Evolutionary conservation across 352 stramenopile genomes (phyloP), one percentile per base, ranked within the genome.

Genomic region (Pythium myriotylum): DNA sequence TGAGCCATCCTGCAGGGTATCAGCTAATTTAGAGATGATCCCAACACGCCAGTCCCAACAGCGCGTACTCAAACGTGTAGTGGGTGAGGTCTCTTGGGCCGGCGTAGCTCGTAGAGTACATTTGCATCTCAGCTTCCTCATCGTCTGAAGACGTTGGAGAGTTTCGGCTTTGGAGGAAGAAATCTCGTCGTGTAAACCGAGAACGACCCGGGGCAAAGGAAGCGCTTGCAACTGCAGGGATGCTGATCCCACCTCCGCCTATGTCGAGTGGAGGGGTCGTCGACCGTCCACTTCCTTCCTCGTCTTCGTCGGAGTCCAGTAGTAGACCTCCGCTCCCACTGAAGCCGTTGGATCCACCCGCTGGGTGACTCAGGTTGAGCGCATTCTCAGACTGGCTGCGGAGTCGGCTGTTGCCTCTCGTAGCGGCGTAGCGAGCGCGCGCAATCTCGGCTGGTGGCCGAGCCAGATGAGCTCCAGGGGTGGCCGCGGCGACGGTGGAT

Each of bases 1-100:
- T 78, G 83, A 22, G 77, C 77, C 65, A 83, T 79, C 58, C 81
- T 91, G 43, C 33, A 55, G 42, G 10, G 26, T 7, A 4, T 41
- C 35, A n/a, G 26, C 19, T 9, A 12, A 14, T 26, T 54, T 24
- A 54, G 47, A 14, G 27, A 54, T 10, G n/a, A 52, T n/a, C n/a
- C 17, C 37, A 16, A 45, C 22, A 16, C 49, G 41, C 6, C 32
- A 23, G n/a, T 14, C 17, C 4, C 16, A n/a, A 14, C 8, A 14
- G 8, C 27, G 62, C 61, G 19, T 41, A 69, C 64, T 67, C 45
- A 27, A 72, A 72, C 8, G 57, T 72, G 41, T 56, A 72, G 47
- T 72, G 61, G 27, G 57, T 47, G 20, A 72, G 48, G 20, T 72
- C 58, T 12, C 58, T 52, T 14, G 64, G 64, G 1, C 64, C 64